Percentiles rank a stretch among this genome's conserved stretches.
These are phyloP conservation scores for Aspergillus oerlinghausenensis DNA, from an alignment of 2,329 filamentous ascomycete species.

Conservation along the genomic window DNA sequence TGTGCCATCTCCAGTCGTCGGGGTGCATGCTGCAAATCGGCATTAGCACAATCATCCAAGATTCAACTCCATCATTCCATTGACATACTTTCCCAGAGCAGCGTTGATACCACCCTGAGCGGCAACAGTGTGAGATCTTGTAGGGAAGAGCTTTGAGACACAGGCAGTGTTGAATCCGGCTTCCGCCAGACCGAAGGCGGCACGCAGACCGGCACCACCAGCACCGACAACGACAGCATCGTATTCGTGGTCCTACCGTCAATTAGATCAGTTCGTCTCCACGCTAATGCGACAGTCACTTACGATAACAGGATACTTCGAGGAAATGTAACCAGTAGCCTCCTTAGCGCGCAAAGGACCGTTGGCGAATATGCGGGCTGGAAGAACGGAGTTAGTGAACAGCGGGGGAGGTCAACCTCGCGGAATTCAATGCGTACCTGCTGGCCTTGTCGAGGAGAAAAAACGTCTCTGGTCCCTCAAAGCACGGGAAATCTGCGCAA, in stretches of 20 bases:
- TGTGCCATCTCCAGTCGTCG: conserved; percentile 98
- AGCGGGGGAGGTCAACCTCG: conserved; percentile 13
- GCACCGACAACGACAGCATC: conserved; percentile 83
- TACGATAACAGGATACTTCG: conserved; percentile 92
- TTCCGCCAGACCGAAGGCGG: conserved; percentile 61
- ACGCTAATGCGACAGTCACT: conserved; percentile 34
- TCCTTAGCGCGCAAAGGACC: conserved; percentile 87
- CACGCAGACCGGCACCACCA: conserved; percentile 59
- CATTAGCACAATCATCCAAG: conserved; percentile 15
- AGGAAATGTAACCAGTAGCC: conserved; percentile 78
- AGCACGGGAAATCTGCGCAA: conserved; percentile 58
- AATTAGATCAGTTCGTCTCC: conserved; percentile 13
- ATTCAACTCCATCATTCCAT: background rate
- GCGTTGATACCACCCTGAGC: conserved; percentile 61
- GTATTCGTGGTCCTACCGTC: conserved; percentile 82
- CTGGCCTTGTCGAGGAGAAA: conserved; percentile 83
- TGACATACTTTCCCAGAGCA: conserved; percentile 40
- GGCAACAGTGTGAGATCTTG: conserved; percentile 62
- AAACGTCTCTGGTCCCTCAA: conserved; percentile 64
- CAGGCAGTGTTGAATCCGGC: conserved; percentile 62
- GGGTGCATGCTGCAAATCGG: conserved; percentile 74
- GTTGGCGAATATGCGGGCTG: conserved; percentile 81
- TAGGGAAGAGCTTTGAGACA: conserved; percentile 61
- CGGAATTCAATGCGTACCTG: conserved; percentile 52
- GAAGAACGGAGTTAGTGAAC: conserved; percentile 22